phyloP scores from a whole-genome alignment of 1,284 basidiomycete species.

The Pseudozyma hubeiensis region DNA sequence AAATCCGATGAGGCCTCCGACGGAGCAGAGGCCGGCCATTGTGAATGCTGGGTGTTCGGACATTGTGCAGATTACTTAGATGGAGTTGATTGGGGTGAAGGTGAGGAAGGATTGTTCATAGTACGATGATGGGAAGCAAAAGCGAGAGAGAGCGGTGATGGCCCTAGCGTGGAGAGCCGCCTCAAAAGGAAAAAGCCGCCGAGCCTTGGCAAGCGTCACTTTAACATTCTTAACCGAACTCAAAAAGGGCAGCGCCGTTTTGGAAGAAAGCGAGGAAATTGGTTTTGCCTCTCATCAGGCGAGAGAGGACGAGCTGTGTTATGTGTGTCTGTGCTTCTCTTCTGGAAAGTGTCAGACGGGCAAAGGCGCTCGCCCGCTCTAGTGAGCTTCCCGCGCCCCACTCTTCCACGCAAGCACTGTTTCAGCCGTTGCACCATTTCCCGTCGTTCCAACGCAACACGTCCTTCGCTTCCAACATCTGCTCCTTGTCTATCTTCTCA shows the following conservation, averaged over 20 bases:
- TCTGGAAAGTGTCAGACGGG: not conserved
- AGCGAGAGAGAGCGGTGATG: not conserved
- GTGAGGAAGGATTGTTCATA: not conserved
- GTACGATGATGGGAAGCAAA: too few species aligned
- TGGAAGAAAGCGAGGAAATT: too few species aligned
- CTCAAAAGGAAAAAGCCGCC: not conserved
- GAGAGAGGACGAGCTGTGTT: too few species aligned
- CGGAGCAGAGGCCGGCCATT: constrained; percentile 79
- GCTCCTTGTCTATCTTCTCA: not conserved
- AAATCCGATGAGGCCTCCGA: constrained; percentile 77
- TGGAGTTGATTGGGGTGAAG: not conserved
- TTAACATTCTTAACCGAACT: too few species aligned
- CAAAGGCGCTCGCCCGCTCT: not conserved
- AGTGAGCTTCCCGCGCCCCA: not conserved
- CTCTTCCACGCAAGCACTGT: constrained; percentile 32
- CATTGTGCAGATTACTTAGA: constrained; percentile 69
- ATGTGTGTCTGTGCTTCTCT: not conserved
- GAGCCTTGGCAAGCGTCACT: too few species aligned
- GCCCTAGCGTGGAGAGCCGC: constrained; percentile 31
- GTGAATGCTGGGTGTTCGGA: constrained; percentile 83
- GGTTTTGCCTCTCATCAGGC: too few species aligned
- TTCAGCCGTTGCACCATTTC: too few species aligned
- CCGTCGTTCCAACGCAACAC: not conserved
- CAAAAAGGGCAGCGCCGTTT: too few species aligned
- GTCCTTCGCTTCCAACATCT: not conserved